These are phyloP conservation scores for Saccharomyces kudriavzevii DNA, from an alignment of 805 yeast species.

Conservation along the genomic window DNA sequence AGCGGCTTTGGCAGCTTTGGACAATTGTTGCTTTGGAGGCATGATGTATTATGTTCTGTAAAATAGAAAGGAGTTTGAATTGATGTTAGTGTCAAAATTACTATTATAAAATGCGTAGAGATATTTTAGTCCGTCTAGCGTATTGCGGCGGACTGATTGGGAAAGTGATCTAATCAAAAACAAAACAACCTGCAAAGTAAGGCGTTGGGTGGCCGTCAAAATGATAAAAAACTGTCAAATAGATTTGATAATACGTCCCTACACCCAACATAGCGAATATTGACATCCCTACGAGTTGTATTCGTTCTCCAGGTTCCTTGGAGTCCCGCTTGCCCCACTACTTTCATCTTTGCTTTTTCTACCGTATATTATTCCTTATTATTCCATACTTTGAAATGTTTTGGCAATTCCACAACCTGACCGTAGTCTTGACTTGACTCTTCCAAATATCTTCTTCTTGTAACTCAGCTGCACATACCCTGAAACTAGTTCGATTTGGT, in stretches of 20 bases:
- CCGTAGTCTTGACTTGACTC: neutral
- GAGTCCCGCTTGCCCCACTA: neutral
- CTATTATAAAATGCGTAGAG: neutral
- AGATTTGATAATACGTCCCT: neutral
- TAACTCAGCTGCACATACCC: neutral
- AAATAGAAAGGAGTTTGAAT: neutral
- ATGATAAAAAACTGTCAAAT: neutral
- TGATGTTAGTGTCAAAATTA: neutral
- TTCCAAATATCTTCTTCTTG: neutral
- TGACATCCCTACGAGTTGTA: neutral
- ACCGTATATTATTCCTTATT: neutral
- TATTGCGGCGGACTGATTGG: neutral
- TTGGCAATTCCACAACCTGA: neutral
- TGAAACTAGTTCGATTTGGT: neutral
- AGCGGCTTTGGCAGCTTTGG: conserved; percentile 99
- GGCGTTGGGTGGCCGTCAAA: neutral
- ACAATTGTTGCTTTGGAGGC: conserved; percentile 99
- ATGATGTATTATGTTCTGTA: conserved; percentile 39
- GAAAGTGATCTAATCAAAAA: neutral
- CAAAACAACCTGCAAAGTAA: neutral
- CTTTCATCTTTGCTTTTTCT: neutral
- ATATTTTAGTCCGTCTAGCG: neutral
- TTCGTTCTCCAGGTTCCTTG: neutral
- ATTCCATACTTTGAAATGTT: neutral
- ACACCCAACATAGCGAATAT: neutral